Conservation (phyloP, 1,284 basidiomycete genomes). For the Crucibulum parvulum region DNA sequence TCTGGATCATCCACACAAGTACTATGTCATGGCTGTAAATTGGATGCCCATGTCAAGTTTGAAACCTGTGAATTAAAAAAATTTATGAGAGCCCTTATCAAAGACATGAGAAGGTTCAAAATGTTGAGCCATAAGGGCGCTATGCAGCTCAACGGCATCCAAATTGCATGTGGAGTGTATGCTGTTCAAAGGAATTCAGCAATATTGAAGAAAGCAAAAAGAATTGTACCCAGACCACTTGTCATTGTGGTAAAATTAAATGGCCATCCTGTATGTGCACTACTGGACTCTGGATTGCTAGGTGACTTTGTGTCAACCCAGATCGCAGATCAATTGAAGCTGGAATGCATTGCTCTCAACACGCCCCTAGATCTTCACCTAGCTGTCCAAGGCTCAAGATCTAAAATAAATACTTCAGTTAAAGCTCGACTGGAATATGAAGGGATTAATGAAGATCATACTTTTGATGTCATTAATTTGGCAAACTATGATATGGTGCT, state of each 20-base stretch:
- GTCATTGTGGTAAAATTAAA: conserved; percentile 37
- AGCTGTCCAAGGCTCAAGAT: conserved; percentile 31
- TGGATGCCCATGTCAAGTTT: neutral
- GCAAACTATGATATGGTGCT: conserved; percentile 36
- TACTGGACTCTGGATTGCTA: conserved; percentile 44
- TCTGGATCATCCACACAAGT: neutral
- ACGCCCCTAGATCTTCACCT: conserved; percentile 31
- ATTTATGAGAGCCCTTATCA: neutral
- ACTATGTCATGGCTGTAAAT: neutral
- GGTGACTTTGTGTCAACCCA: conserved; percentile 46
- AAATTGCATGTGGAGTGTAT: conserved; percentile 3
- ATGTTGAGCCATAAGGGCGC: neutral
- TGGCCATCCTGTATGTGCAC: conserved; percentile 31
- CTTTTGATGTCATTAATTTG: conserved; percentile 39
- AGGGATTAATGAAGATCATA: conserved; percentile 18
- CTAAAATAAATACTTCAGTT: conserved; percentile 27
- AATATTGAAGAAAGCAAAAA: conserved; percentile 26
- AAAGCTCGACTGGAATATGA: conserved; percentile 35
- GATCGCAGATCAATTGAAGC: conserved; percentile 38
- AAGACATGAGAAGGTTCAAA: neutral
- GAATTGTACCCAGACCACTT: conserved; percentile 22
- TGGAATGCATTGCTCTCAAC: conserved; percentile 15
- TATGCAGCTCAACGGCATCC: neutral
- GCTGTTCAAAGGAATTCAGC: conserved; percentile 21
- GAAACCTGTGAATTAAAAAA: neutral